Percentiles rank a stretch among this genome's conserved stretches.
These are phyloP conservation scores for Tausonia pullulans DNA, from an alignment of 1,284 basidiomycete genomes.

Conservation along the genomic window DNA sequence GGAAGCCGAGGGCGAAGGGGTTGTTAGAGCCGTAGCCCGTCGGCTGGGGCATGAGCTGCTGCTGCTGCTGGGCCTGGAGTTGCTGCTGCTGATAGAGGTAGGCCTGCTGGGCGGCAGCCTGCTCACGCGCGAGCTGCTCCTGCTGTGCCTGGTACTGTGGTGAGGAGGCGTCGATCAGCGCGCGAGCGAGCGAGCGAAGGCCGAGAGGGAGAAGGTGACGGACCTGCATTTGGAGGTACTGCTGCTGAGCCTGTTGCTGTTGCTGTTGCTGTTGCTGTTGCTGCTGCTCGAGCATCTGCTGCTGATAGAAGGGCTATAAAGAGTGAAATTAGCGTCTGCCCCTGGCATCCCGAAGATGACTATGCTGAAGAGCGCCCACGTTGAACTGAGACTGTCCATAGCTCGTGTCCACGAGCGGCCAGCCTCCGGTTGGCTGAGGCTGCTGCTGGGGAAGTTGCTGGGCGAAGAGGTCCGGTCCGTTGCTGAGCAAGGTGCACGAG, in stretches of 20 bases:
- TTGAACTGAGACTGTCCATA: slow-evolving; percentile 36
- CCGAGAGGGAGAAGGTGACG: neutral
- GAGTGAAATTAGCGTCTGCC: neutral
- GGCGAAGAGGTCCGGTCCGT: slow-evolving; percentile 25
- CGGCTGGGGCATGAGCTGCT: slow-evolving; percentile 41
- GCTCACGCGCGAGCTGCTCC: slow-evolving; percentile 38
- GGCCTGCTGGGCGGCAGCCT: slow-evolving; percentile 26
- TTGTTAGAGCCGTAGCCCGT: slow-evolving; percentile 79
- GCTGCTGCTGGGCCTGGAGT: slow-evolving; percentile 39
- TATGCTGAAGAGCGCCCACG: slow-evolving; percentile 22
- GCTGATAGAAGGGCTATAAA: slow-evolving; percentile 30
- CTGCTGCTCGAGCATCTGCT: slow-evolving; percentile 21
- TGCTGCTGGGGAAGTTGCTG: slow-evolving; percentile 26
- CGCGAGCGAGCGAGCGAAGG: neutral
- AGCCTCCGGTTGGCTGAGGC: slow-evolving; percentile 28
- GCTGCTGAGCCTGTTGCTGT: slow-evolving; percentile 31
- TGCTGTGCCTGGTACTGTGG: slow-evolving; percentile 46
- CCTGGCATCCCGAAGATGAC: slow-evolving; percentile 20
- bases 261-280: slow-evolving; percentile 26
- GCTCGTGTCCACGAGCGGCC: slow-evolving; percentile 52
- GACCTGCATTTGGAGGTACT: slow-evolving; percentile 34
- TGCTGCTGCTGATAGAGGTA: slow-evolving; percentile 57
- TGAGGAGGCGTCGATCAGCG: slow-evolving; percentile 6
- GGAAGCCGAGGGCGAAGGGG: slow-evolving; percentile 55
- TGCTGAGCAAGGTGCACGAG: neutral